Conservation (phyloP, 768 basidiomycete species). For the Mycena polygramma region DNA sequence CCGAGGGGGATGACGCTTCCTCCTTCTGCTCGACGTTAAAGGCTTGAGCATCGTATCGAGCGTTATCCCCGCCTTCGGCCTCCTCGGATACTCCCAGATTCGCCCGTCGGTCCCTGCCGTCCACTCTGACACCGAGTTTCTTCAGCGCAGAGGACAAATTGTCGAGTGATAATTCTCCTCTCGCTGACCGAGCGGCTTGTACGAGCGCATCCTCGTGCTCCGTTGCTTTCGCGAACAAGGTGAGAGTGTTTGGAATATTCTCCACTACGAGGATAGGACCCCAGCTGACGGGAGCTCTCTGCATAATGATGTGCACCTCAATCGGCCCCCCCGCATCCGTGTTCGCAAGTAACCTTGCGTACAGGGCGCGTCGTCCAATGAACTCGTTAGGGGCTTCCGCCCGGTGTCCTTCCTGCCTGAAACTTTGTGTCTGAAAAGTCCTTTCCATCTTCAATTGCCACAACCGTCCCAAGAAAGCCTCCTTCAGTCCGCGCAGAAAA, state of each 20-base stretch:
- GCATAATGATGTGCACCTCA: constrained; percentile 1
- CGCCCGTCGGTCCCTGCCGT: neutral
- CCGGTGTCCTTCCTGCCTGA: neutral
- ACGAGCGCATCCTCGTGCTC: constrained; percentile 2
- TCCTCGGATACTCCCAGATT: neutral
- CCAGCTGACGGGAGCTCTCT: too few species aligned
- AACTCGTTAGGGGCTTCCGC: constrained; percentile 1
- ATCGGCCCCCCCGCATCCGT: constrained; percentile 3
- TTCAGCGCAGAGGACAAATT: too few species aligned
- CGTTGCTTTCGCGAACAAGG: neutral
- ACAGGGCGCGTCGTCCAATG: constrained; percentile 1
- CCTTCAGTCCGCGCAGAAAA: neutral
- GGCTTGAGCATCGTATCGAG: too few species aligned
- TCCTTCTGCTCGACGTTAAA: neutral
- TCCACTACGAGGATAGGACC: too few species aligned
- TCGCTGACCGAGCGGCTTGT: neutral
- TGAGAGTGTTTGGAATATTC: too few species aligned
- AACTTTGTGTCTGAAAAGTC: constrained; percentile 2
- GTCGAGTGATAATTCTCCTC: neutral
- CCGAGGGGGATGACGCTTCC: neutral
- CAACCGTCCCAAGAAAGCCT: neutral
- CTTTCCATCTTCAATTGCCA: constrained; percentile 12
- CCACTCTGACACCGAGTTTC: neutral
- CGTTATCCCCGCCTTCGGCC: too few species aligned
- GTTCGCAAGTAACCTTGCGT: neutral